phyloP scores from a whole-genome alignment of 768 basidiomycete species.

The Artomyces pyxidatus region DNA sequence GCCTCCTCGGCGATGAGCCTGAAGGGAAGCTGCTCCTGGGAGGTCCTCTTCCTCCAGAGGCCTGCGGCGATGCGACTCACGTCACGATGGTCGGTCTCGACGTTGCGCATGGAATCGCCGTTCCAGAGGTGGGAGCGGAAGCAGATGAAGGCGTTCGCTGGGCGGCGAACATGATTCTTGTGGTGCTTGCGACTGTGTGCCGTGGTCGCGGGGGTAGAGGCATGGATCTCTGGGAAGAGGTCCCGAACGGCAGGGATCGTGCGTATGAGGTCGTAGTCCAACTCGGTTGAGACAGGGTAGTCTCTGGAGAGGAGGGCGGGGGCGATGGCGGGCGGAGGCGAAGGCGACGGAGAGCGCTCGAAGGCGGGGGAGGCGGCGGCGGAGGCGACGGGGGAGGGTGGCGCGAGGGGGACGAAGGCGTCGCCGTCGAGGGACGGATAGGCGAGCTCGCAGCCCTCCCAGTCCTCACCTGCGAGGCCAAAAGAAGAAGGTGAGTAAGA shows the following conservation, averaged over 20 bases:
- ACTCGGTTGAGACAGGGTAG: not conserved
- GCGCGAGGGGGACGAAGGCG: not conserved
- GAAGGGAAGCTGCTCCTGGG: constrained; percentile 40
- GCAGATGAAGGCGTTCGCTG: constrained; percentile 82
- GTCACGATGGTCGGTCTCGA: constrained; percentile 64
- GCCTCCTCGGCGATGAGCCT: constrained; percentile 37
- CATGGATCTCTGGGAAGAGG: constrained; percentile 8
- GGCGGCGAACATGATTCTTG: constrained; percentile 57
- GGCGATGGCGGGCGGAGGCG: not conserved
- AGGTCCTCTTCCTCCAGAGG: constrained; percentile 52
- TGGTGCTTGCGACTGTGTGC: constrained; percentile 31
- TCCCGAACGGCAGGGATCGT: constrained; percentile 10
- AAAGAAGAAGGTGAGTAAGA: constrained; percentile 29
- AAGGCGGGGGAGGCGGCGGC: not conserved
- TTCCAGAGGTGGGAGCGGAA: constrained; percentile 64
- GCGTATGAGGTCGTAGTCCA: constrained; percentile 13
- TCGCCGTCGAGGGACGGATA: constrained; percentile 17
- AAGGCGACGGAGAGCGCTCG: too few relatives aligned
- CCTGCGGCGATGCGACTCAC: constrained; percentile 64
- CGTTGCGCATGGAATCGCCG: constrained; percentile 30
- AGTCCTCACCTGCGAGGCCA: constrained; percentile 22
- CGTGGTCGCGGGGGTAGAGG: constrained; percentile 22
- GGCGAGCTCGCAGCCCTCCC: constrained; percentile 24
- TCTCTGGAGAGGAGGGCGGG: not conserved
- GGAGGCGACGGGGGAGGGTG: not conserved